phyloP scores from a whole-genome alignment of 2,329 filamentous ascomycete species.

The Neonectria punicea region DNA sequence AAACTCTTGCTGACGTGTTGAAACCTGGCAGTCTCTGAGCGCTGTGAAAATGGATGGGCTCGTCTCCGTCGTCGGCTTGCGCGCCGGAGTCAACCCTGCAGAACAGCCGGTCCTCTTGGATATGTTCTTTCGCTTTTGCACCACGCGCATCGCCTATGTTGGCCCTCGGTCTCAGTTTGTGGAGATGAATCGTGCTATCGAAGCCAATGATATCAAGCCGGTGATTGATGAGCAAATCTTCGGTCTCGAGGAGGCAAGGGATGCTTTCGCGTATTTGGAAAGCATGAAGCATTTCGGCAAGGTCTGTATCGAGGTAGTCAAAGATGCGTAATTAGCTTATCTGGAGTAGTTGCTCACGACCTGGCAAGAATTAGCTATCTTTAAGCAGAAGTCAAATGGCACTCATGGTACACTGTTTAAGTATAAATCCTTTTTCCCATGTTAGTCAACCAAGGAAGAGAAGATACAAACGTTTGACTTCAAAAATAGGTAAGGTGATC shows the following conservation, averaged over 20 bases:
- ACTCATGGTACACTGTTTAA: no score
- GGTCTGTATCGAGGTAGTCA: background rate
- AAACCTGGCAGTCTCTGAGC: constrained; percentile 52
- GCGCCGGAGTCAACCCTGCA: background rate
- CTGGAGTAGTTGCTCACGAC: no score
- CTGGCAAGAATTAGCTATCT: no score
- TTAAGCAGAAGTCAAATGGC: no score
- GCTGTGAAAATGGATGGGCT: constrained; percentile 52
- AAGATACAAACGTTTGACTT: no score
- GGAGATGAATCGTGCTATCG: constrained; percentile 14
- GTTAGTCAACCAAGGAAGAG: no score
- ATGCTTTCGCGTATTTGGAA: constrained; percentile 9
- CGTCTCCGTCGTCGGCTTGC: constrained; percentile 41
- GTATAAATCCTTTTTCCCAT: no score
- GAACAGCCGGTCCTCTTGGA: constrained; percentile 1
- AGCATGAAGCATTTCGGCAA: constrained; percentile 12
- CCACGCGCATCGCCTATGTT: constrained; percentile 16
- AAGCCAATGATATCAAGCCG: constrained; percentile 10
- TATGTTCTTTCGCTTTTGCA: background rate
- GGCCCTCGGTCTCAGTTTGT: constrained; percentile 9
- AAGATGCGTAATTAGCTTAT: no score
- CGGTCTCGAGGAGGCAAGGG: background rate
- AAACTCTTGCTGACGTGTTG: no score
- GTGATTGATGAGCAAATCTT: constrained; percentile 12
- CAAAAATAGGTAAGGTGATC: no score